Evolutionary conservation across 208 protist species (phyloP), one percentile per base, ranked within the genome.

Genomic region (Wallacemonas sp.): DNA sequence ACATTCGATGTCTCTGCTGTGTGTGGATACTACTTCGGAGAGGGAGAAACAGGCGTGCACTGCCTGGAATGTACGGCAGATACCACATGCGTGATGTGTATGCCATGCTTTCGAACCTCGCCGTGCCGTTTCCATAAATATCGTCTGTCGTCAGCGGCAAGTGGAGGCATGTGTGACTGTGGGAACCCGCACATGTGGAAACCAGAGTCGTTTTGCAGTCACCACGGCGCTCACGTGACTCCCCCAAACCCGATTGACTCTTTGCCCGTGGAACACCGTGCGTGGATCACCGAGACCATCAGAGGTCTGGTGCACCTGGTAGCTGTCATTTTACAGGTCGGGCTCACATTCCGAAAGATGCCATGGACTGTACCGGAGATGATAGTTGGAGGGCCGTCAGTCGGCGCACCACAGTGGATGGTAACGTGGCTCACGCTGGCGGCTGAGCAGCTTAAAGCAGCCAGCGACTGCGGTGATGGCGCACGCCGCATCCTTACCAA

Each of bases 91-190:
- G 93, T 96, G 3, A 83, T 98, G 73, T 98, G 95, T 71, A 77
- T 90, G 48, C 63, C 79, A 15, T 98, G 95, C 85, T 98, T 98
- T 61, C 60, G 81, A 37, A 68, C 82, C 45, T 93, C 86, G 42
- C 79, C 87, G 37, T 95, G 93, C 57, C 63, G 72, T 21, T 76
- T 77, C 17, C 91, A 96, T 60, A 76, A 78, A 34, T 91, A 96
- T 73, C 53, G 73, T 19, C 71, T 97, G 33, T 68, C 66, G n/a
- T 63, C 71, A 15, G 68, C 79, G 58, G 77, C 75, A 24, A 89
- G 78, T 22, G 77, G 81, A 30, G 92, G 91, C 62, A 93, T 95
- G 69, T 98, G 95, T 70, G 95, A 98, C 83, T 98, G 95, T 76
- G 95, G 95, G 36, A 93, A 98, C 68, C 78, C 85, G 15, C 81